phyloP scores from a whole-genome alignment of 2,329 filamentous ascomycete species.

The Fusarium metavorans region DNA sequence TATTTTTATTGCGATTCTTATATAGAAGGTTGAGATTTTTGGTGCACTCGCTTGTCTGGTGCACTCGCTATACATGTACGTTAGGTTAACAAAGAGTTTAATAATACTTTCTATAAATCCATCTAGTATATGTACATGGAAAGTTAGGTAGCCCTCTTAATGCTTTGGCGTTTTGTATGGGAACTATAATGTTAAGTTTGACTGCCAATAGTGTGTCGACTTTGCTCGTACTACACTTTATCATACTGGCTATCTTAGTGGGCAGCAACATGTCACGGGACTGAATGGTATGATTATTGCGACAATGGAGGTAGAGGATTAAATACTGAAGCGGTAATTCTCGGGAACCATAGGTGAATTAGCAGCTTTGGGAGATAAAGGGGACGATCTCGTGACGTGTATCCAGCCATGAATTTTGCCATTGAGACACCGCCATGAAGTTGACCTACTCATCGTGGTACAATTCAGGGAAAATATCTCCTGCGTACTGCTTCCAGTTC shows the following conservation, averaged over 20 bases:
- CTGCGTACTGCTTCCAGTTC: conserved; percentile 33
- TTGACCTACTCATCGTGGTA: conserved; percentile 46
- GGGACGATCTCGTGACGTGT: too few relatives aligned
- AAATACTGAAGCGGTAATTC: not conserved
- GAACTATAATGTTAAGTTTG: not conserved
- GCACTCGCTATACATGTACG: too few relatives aligned
- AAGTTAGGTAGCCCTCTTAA: too few relatives aligned
- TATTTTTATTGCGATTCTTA: too few relatives aligned
- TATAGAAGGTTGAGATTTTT: too few relatives aligned
- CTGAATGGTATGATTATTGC: not conserved
- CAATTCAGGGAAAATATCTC: conserved; percentile 41
- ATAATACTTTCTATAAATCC: too few relatives aligned
- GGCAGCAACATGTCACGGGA: not conserved
- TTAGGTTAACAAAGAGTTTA: too few relatives aligned
- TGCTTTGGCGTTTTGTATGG: too few relatives aligned
- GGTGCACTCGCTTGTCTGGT: too few relatives aligned
- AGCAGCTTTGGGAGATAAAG: not conserved
- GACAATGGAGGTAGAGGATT: not conserved
- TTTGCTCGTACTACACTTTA: not conserved
- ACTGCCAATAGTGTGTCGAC: not conserved
- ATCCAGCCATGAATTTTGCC: conserved; percentile 26
- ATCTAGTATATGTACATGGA: too few relatives aligned
- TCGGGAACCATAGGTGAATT: not conserved
- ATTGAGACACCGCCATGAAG: conserved; percentile 39
- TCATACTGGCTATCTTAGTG: not conserved